phyloP scores from a whole-genome alignment of 2,329 filamentous ascomycete species.

The Calonectria pteridis region DNA sequence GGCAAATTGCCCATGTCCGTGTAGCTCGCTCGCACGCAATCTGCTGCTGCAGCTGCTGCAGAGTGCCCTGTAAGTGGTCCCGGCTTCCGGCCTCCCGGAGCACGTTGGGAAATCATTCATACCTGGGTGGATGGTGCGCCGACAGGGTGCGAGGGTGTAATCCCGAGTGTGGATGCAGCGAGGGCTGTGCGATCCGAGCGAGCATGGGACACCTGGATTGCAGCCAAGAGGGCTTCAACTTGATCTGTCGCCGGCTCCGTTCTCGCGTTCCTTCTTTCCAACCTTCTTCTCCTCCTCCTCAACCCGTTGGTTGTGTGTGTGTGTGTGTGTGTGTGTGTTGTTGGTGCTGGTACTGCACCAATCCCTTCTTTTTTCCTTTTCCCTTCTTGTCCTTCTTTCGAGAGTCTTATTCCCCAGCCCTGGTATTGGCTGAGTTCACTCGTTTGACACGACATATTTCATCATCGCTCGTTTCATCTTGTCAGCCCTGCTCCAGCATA shows the following conservation, averaged over 20 bases:
- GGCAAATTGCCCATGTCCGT: constrained; percentile 1
- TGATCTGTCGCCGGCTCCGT: background rate
- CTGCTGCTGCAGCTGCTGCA: background rate
- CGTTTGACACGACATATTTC: constrained; percentile 30
- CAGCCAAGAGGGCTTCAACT: background rate
- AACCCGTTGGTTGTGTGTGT: background rate
- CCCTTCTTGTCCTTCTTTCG: background rate
- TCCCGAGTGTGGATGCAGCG: constrained; percentile 10
- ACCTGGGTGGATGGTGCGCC: constrained; percentile 2
- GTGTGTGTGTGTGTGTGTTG: background rate
- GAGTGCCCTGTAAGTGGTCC: background rate
- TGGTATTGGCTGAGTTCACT: constrained; percentile 31
- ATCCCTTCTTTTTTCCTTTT: background rate
- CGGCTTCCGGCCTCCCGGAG: constrained; percentile 16
- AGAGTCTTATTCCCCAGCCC: constrained; percentile 17
- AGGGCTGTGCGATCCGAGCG: constrained; percentile 19
- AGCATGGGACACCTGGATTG: constrained; percentile 24
- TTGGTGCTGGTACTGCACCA: background rate
- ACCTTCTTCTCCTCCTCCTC: background rate
- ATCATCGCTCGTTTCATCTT: constrained; percentile 15
- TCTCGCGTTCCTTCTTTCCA: background rate
- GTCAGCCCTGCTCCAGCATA: constrained; percentile 5
- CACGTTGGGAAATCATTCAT: constrained; percentile 7
- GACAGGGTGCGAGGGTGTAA: constrained; percentile 11
- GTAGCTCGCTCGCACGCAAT: background rate